phyloP scores from a whole-genome alignment of 495 filamentous ascomycete genomes.

The Astrocystis sublimbata region DNA sequence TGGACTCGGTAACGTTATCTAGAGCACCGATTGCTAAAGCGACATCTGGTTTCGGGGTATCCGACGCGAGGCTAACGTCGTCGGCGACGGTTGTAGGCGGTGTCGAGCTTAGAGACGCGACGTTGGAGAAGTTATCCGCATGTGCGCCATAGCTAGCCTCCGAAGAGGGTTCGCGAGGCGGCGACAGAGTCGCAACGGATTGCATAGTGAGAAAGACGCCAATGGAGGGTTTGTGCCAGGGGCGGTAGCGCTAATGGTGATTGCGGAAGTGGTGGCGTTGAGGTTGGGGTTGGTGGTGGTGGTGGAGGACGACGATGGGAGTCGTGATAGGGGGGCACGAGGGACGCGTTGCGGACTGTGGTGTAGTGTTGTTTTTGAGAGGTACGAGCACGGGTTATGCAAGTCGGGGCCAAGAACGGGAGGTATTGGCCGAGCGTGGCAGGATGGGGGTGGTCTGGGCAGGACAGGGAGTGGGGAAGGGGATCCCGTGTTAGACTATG shows the following conservation, averaged over 20 bases:
- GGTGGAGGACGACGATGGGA: conserved; percentile 1
- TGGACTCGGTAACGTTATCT: conserved; percentile 23
- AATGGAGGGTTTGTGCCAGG: conserved; percentile 2
- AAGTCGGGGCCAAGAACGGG: conserved; percentile 19
- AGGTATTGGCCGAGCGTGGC: conserved; percentile 18
- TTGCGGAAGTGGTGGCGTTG: not conserved
- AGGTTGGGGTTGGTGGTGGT: not conserved
- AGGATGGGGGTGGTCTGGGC: conserved; percentile 12
- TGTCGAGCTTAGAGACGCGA: conserved; percentile 49
- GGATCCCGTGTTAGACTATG: not conserved
- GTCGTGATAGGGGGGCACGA: conserved; percentile 16
- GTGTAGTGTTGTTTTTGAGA: conserved; percentile 20
- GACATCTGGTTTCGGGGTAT: conserved; percentile 33
- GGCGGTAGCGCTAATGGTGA: not conserved
- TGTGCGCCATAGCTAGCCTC: conserved; percentile 33
- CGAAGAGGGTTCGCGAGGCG: conserved; percentile 33
- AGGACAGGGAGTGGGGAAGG: conserved; percentile 6
- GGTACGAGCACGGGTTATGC: conserved; percentile 17
- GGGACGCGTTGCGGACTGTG: conserved; percentile 20
- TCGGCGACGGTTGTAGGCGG: conserved; percentile 51
- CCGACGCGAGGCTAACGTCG: conserved; percentile 46
- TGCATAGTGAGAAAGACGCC: conserved; percentile 31
- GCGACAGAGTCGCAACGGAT: conserved; percentile 23
- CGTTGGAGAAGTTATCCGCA: conserved; percentile 42
- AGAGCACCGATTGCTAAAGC: conserved; percentile 22